A percentile compares a stretch with the other conserved stretches of the same genome.
Evolutionary conservation across 2,329 filamentous ascomycete species (phyloP).

Genomic region (Aureobasidium namibiae): DNA sequence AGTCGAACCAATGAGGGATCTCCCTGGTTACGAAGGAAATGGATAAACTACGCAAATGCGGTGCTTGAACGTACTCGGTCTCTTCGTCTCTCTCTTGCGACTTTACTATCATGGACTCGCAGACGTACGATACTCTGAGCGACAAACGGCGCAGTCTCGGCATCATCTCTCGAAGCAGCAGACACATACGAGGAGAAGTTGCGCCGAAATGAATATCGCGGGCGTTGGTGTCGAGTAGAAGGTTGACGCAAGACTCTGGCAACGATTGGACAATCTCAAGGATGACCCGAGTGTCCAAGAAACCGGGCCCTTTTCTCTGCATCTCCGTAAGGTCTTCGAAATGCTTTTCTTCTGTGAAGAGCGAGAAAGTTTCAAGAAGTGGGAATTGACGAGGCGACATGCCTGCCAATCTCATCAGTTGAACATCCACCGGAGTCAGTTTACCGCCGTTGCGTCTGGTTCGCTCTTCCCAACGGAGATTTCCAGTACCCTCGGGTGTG

Average conservation of each 20-base stretch:
- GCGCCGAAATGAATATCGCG: background rate
- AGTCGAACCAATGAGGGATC: background rate
- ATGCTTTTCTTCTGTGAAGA: background rate
- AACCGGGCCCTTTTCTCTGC: background rate
- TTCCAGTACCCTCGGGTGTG: background rate
- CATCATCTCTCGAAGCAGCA: background rate
- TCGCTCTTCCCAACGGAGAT: background rate
- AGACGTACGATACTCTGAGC: background rate
- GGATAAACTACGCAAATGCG: background rate
- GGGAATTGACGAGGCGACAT: background rate
- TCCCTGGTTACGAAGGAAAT: background rate
- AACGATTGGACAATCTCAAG: background rate
- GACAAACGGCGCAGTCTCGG: background rate
- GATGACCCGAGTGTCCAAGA: background rate
- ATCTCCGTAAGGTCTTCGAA: background rate
- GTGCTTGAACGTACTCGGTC: background rate
- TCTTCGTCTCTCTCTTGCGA: background rate
- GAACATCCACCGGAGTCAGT: background rate
- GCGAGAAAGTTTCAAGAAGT: background rate
- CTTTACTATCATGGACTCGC: background rate
- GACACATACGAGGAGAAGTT: background rate
- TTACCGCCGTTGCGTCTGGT: background rate
- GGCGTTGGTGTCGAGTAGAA: background rate
- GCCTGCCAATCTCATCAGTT: slow-evolving; percentile 1
- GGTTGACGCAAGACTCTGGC: background rate